Evolutionary conservation across 163 green algal genomes (phyloP), one percentile per base, ranked within the genome.

Genomic region (Scenedesmus sp.): DNA sequence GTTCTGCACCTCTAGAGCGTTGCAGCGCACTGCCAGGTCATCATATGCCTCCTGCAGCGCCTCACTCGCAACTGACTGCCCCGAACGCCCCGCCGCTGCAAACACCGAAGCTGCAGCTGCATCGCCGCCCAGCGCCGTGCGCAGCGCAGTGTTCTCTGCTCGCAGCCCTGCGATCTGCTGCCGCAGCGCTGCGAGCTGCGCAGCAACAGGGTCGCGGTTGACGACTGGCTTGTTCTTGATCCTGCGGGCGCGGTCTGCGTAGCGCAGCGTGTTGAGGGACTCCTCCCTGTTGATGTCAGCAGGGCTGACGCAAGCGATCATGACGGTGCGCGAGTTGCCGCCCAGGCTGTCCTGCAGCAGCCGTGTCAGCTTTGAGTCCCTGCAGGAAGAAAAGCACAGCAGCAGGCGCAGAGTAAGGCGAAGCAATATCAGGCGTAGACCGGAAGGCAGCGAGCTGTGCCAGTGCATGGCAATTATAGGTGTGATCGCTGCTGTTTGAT

Each of bases 191-290:
- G 95, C 92, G 4, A 96, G 88, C 84, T 93, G 83, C 55, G 88
- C 92, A 7, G 92, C 92, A 56, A 90, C 81, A 52, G 81, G 83
- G 83, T 93, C 92, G 96, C 92, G 91, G 88, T 99, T 99, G 18
- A 99, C 96, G 3, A 97, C 94, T 26, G 98, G 97, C 93, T 98
- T 98, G 96, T 99, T 99, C 83, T 96, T 96, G 93, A 99, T 99
- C 93, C 97, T 96, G 55, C 98, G 94, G 2, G 98, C 98, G 1
- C 97, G 96, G 77, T 97, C 96, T 16, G 98, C 97, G 84, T 99
- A 99, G 54, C 96, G 95, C 88, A 99, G 96, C 46, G 98, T 99
- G 94, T 98, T 99, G 4, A 99, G 92, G 20, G 93, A 98, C 95
- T 99, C 98, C 73, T 99, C 98, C 76, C 97, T 91, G 94, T 99